Base-by-base conservation (phyloP, 1,284 basidiomycete species). In the Hypsizygus ulmarius region DNA sequence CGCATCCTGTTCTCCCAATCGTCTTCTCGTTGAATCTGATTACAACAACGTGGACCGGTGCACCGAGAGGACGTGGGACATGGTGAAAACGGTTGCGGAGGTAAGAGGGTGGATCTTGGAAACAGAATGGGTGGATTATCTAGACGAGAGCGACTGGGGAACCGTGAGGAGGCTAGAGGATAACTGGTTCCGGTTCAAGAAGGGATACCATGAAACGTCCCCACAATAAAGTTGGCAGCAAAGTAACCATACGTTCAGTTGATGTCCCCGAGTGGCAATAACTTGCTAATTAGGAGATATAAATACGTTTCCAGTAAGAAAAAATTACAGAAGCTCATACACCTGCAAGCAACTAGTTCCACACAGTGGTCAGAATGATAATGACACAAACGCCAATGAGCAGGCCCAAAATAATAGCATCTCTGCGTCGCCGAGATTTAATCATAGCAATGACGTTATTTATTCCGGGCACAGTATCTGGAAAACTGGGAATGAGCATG, bases 401-500 rank as follows among this genome's bases (percentile, higher is more conserved):
- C 49, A 84, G 74, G 16, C 92, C 96, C 62, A 99, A 69, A 57
- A 99, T 93, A 56, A 97, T 78, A 9, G 90, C 84, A 66, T 99
- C 97, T 59, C 95, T 73, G 56, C 93, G 78, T 56, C 96, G 79
- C 43, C 96, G 81, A 6, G 91, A 86, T 62, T 90, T 88, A 64
- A 99, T 98, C 87, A 98, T 92, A 1, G 81, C 79, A 47, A 99
- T 77, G 46, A 99, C 69, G 53, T 87, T 91, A 69, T 95, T 96
- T 55, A 99, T 85, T 1, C 94, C 95, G 8, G 97, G 96, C 66
- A 99, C 88, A 28, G 90, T 86, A 57, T 79, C 92, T 90, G 62
- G 43, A 52, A 10, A 39, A 25, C 25, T 47, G 36, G 21, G 45
- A 39, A 44, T 46, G 5, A 32, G 15, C 15, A 36, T 33, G 39